Conservation (phyloP, 108 stramenopile genomes). For the Conticribra weissflogii region DNA sequence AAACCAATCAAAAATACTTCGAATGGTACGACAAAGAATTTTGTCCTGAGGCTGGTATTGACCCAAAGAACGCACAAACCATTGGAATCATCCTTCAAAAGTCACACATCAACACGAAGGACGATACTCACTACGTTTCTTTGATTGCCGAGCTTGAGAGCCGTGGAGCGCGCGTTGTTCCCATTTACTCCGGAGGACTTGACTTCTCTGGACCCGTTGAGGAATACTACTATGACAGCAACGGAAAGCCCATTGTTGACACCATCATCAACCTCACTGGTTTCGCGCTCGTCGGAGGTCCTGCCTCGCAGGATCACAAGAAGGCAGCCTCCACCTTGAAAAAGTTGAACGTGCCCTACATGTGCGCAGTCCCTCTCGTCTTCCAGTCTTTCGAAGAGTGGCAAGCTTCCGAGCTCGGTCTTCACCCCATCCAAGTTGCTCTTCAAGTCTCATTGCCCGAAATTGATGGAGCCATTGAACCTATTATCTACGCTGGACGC, state of each 20-base stretch:
- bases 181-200: constrained; percentile 94
- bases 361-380: constrained; percentile 96
- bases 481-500: constrained; percentile 95
- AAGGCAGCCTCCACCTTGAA: constrained; percentile 93
- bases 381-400: constrained; percentile 99
- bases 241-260: constrained; percentile 87
- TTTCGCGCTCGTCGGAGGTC: constrained; percentile 95
- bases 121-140: constrained; percentile 96
- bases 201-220: constrained; percentile 97
- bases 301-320: constrained; percentile 95
- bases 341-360: constrained; percentile 90
- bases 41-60: constrained; percentile 94
- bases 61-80: constrained; percentile 83
- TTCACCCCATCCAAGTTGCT: constrained; percentile 97
- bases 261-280: constrained; percentile 96
- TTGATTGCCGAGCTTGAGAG: constrained; percentile 94
- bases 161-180: constrained; percentile 90
- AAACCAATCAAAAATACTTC: constrained; percentile 84
- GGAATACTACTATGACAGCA: constrained; percentile 89
- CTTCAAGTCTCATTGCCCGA: constrained; percentile 96
- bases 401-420: constrained; percentile 95
- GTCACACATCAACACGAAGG: constrained; percentile 98
- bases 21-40: constrained; percentile 94
- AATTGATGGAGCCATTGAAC: constrained; percentile 97
- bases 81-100: constrained; percentile 96